A percentile compares a stretch with the other conserved stretches of the same genome.
These are phyloP conservation scores for Nephromyces sp. DNA, from an alignment of 169 alveolate genomes.

Conservation along the genomic window DNA sequence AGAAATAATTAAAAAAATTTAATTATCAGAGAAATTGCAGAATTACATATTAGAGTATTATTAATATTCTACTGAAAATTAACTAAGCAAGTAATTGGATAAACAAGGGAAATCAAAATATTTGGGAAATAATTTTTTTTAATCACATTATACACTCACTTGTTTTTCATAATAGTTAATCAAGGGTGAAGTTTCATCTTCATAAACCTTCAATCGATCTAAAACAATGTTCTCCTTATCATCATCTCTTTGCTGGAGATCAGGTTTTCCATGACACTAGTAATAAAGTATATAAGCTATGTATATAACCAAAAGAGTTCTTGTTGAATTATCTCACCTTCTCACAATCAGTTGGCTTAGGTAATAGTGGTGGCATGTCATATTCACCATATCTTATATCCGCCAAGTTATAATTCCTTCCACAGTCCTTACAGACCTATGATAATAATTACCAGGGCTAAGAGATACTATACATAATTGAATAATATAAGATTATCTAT, in stretches of 20 bases:
- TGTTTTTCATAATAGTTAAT: background rate
- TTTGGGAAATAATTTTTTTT: too few species aligned
- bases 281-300: background rate
- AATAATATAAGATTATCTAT: background rate
- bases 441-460: background rate
- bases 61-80: too few species aligned
- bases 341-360: slow-evolving; percentile 9
- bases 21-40: too few species aligned
- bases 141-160: too few species aligned
- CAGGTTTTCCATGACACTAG: background rate
- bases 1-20: too few species aligned
- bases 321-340: background rate
- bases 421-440: slow-evolving; percentile 21
- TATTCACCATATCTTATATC: slow-evolving; percentile 23
- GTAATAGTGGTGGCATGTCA: slow-evolving; percentile 35
- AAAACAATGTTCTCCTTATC: background rate
- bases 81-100: too few species aligned
- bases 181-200: background rate
- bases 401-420: slow-evolving; percentile 36
- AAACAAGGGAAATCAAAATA: too few species aligned
- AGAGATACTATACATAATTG: background rate
- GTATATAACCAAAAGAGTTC: background rate
- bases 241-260: background rate
- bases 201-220: background rate
- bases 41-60: too few species aligned